Conservation (phyloP, 2,329 filamentous ascomycete genomes). For the Fusarium illudens region DNA sequence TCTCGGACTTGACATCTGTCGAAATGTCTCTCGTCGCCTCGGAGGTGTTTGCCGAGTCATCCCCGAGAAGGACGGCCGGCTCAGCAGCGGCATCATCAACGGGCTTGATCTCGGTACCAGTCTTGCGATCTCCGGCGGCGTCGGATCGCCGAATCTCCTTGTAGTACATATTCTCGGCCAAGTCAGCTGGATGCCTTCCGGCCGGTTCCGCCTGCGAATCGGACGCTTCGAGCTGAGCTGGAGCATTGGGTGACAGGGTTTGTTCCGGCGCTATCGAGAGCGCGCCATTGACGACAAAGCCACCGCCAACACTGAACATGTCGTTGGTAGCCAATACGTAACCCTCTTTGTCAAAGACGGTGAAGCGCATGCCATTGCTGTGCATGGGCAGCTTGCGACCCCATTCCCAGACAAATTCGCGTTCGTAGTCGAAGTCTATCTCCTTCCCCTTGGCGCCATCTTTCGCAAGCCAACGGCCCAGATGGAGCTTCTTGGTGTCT, state of each 20-base stretch:
- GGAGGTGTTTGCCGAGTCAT: neutral
- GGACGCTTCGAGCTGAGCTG: conserved; percentile 16
- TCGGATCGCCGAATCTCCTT: conserved; percentile 59
- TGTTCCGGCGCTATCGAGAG: conserved; percentile 52
- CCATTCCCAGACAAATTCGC: conserved; percentile 61
- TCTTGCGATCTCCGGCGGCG: conserved; percentile 56
- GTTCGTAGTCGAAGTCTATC: conserved; percentile 59
- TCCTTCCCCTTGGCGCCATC: conserved; percentile 51
- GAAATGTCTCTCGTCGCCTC: conserved; percentile 5
- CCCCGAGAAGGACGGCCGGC: conserved; percentile 13
- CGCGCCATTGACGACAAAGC: conserved; percentile 61
- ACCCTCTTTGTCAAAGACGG: conserved; percentile 58
- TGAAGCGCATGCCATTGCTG: conserved; percentile 62
- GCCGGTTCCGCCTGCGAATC: conserved; percentile 28
- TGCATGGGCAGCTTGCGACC: conserved; percentile 60
- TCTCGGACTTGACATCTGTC: conserved; percentile 26
- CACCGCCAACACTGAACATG: conserved; percentile 61
- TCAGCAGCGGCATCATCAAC: conserved; percentile 37
- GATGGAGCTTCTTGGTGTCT: conserved; percentile 52
- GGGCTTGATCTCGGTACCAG: conserved; percentile 54
- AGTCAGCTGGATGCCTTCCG: conserved; percentile 53
- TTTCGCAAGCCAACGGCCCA: conserved; percentile 52
- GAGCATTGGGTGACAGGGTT: conserved; percentile 18
- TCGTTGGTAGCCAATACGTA: conserved; percentile 59
- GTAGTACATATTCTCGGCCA: conserved; percentile 62